A percentile compares a stretch with the other conserved stretches of the same genome.
phyloP scores from a whole-genome alignment of 305 asterid species.

The Fraxinus velutina region DNA sequence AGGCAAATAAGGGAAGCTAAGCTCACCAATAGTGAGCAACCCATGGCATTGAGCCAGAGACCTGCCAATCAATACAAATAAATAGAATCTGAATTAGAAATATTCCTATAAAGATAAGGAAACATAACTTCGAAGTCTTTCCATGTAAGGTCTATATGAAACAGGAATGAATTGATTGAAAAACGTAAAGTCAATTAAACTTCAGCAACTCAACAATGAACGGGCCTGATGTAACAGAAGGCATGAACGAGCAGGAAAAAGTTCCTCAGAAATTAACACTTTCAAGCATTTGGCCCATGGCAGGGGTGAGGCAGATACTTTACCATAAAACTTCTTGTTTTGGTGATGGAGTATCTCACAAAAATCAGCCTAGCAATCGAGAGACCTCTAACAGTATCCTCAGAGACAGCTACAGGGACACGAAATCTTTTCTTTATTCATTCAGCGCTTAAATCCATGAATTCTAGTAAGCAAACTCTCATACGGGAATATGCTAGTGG shows the following conservation, averaged over 20 bases:
- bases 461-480: neutral
- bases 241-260: neutral
- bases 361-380: neutral
- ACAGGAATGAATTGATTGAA: constrained; percentile 6
- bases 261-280: neutral
- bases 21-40: constrained; percentile 97
- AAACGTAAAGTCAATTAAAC: constrained; percentile 3
- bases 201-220: neutral
- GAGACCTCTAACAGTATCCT: neutral
- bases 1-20: constrained; percentile 95
- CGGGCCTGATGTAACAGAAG: neutral
- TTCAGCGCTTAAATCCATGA: neutral
- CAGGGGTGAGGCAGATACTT: neutral
- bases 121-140: neutral
- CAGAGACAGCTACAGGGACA: neutral
- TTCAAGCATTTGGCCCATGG: neutral
- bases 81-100: neutral
- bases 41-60: constrained; percentile 88
- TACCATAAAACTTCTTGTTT: neutral
- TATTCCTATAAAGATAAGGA: neutral
- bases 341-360: neutral
- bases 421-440: neutral
- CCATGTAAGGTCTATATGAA: neutral
- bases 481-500: neutral
- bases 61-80: constrained; percentile 45